Base-by-base conservation (phyloP, 331 rosid species). In the Erythrophleum ivorense region DNA sequence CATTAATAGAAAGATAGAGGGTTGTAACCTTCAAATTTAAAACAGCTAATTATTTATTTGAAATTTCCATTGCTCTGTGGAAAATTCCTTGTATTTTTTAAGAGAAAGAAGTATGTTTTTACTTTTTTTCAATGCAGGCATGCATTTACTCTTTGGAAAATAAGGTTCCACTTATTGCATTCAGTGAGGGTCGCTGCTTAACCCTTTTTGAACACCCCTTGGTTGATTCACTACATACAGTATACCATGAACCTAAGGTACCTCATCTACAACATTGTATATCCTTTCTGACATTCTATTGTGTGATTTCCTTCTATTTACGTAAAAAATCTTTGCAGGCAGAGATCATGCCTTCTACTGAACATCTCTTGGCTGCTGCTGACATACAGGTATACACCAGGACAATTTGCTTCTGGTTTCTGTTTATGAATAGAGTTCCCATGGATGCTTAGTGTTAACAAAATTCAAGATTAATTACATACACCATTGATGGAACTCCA, bases 181-280 rank as follows among this genome's bases (percentile, higher is more conserved):
- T 91, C 85, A 73, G 91, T 71, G 87, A 80, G 87, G 96, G 89
- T 46, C 98, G 94, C 78, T 95, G 99, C 91, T 88, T 95, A 70
- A 85, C 98, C 73, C 87, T 95, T 41, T 95, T 93, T 87, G 86
- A 91, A 53, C 94, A 95, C 84, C 97, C 97, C 0, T 83, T 86
- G 46, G 87, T 94, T 62, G 91, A 95, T 84, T 89, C 92, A 18
- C 73, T 93, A 80, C 98, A 93, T 84, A 86, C 94, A 57, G 9
- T 82, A 77, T 95, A 93, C 80, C 96, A 83, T 75, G 99, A 95
- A 88, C 98, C 99, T 33, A 93, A 91, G 98, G 98, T 95, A 86
- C 59, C 52, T 78, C 64, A 53, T 64, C 50, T 13, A 70, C 2
- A 19, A 65, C 49, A 54, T 53, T 73, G 54, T 75, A 24, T 83